Evolutionary conservation across 768 basidiomycete species (phyloP).

Genomic region (Suillus clintonianus): DNA sequence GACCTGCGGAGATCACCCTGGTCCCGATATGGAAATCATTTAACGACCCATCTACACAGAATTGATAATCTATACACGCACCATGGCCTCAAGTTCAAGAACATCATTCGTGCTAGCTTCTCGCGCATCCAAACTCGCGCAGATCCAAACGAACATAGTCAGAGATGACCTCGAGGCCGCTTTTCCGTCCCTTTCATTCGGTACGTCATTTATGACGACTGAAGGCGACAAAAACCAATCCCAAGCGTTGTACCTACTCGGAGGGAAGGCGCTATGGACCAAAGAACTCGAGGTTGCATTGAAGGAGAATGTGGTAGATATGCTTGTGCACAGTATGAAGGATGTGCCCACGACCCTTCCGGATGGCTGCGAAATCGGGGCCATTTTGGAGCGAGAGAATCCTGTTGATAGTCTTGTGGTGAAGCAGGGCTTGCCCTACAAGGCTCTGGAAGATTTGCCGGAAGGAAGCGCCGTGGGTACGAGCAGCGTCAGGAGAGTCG

Average conservation of each 20-base stretch:
- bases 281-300: constrained; percentile 92
- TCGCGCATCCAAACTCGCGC: constrained; percentile 83
- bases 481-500: constrained; percentile 89
- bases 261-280: constrained; percentile 95
- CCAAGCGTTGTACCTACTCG: constrained; percentile 83
- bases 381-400: constrained; percentile 84
- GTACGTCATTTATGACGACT: constrained; percentile 66
- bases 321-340: constrained; percentile 92
- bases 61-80: neutral
- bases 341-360: constrained; percentile 91
- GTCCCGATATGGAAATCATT: neutral
- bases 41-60: neutral
- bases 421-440: constrained; percentile 71
- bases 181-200: constrained; percentile 53
- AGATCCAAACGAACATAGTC: constrained; percentile 86
- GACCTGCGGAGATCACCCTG: no score
- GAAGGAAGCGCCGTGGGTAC: constrained; percentile 92
- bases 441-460: constrained; percentile 78
- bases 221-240: constrained; percentile 89
- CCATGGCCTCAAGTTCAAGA: neutral
- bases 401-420: constrained; percentile 89
- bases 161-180: constrained; percentile 58
- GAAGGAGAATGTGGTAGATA: constrained; percentile 71
- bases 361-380: constrained; percentile 81
- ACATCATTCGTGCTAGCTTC: constrained; percentile 79